A percentile compares a stretch with the other conserved stretches of the same genome.
These are phyloP conservation scores for Hyphopichia pseudoburtonii DNA, from an alignment of 1,139 yeast genomes.

Conservation along the genomic window DNA sequence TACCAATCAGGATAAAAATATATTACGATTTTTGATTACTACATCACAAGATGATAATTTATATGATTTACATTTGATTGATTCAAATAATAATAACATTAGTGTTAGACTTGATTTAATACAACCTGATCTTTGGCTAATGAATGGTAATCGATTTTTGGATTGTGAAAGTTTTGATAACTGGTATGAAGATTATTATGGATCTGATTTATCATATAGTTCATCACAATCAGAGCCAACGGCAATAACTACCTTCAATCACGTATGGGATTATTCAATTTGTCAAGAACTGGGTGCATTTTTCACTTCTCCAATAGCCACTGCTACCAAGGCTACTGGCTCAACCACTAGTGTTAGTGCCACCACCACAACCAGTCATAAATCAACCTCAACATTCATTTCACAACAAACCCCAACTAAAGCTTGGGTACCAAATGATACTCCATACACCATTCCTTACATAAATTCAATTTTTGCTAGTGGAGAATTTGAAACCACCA, in stretches of 20 bases:
- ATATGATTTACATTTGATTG: slow-evolving; percentile 8
- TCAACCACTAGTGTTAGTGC: neutral
- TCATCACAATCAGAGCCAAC: slow-evolving; percentile 6
- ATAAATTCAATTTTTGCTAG: slow-evolving; percentile 24
- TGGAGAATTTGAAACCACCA: slow-evolving; percentile 27
- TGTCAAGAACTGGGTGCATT: slow-evolving; percentile 1
- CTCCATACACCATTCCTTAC: slow-evolving; percentile 25
- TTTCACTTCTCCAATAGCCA: neutral
- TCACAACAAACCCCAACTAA: neutral
- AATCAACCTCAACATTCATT: neutral
- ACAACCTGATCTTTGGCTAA: slow-evolving; percentile 41
- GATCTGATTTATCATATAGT: neutral
- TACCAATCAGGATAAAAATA: too few species aligned
- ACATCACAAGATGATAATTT: slow-evolving; percentile 4
- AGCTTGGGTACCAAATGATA: slow-evolving; percentile 14
- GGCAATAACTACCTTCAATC: slow-evolving; percentile 10
- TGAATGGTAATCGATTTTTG: slow-evolving; percentile 24
- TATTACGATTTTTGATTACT: neutral
- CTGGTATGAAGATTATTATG: slow-evolving; percentile 14
- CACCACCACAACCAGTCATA: neutral
- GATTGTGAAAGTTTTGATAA: slow-evolving; percentile 21
- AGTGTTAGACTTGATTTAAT: slow-evolving; percentile 29
- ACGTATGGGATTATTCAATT: neutral
- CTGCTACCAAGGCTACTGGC: neutral
- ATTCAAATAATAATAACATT: slow-evolving; percentile 12